Evolutionary conservation across 2,329 filamentous ascomycete species (phyloP).

Genomic region (Amauroascus niger): DNA sequence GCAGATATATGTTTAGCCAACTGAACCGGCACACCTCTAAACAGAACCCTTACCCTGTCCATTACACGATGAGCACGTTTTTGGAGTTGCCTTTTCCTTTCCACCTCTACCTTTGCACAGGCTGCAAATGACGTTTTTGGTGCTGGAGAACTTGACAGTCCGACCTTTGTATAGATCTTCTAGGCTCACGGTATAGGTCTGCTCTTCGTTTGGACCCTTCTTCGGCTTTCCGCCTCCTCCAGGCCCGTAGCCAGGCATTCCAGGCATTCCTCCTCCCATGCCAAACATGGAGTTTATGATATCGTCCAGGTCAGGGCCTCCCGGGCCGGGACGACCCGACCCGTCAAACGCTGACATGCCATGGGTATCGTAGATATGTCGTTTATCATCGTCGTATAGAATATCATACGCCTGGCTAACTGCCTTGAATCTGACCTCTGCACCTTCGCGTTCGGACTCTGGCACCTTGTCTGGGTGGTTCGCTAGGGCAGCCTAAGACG

Average conservation of each 20-base stretch:
- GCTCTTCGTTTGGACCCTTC: conserved; percentile 17
- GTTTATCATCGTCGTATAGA: conserved; percentile 88
- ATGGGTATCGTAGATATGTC: conserved; percentile 81
- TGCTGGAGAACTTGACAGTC: conserved; percentile 91
- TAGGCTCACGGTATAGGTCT: conserved; percentile 67
- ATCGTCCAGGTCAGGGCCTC: conserved; percentile 66
- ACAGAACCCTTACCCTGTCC: conserved; percentile 51
- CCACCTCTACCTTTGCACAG: conserved; percentile 82
- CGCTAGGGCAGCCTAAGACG: conserved; percentile 64
- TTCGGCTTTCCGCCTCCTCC: conserved; percentile 38
- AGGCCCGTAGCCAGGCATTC: conserved; percentile 42
- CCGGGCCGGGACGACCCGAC: conserved; percentile 53
- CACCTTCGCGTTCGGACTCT: conserved; percentile 62
- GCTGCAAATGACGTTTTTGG: conserved; percentile 83
- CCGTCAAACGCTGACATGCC: conserved; percentile 94
- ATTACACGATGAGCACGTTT: conserved; percentile 72
- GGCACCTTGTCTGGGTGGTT: conserved; percentile 95
- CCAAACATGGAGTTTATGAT: conserved; percentile 87
- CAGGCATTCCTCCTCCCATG: conserved; percentile 47
- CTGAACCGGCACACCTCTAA: not conserved
- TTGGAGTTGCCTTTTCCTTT: conserved; percentile 81
- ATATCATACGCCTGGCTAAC: conserved; percentile 96
- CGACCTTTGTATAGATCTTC: conserved; percentile 98
- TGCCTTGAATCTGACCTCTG: conserved; percentile 86
- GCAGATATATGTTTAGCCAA: conserved; percentile 2